A percentile compares a stretch with the other conserved stretches of the same genome.
Conservation (phyloP, 2,329 filamentous ascomycete genomes). For the Plectosphaerella cucumerina region DNA sequence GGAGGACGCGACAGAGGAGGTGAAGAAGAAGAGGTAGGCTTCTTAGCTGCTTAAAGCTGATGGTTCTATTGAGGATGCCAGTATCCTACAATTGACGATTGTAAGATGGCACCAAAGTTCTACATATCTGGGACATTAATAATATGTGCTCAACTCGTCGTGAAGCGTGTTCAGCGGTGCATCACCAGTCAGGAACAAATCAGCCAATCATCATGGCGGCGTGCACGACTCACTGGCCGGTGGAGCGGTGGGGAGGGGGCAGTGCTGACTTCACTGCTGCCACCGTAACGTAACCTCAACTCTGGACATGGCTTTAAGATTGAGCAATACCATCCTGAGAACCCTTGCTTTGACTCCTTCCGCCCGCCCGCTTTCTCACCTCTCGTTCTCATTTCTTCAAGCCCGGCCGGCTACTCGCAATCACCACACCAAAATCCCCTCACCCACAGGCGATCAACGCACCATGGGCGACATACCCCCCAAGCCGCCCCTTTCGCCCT, state of each 20-base stretch:
- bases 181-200: too few relatives aligned
- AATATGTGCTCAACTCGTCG: too few relatives aligned
- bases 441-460: not conserved
- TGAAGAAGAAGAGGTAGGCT: not conserved
- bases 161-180: too few relatives aligned
- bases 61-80: too few relatives aligned
- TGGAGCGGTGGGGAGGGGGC: too few relatives aligned
- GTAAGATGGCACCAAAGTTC: too few relatives aligned
- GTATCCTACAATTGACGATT: too few relatives aligned
- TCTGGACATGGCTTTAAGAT: not conserved
- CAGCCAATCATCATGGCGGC: too few relatives aligned
- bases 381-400: not conserved
- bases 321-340: not conserved
- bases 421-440: not conserved
- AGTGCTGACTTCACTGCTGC: not conserved
- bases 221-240: too few relatives aligned
- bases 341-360: not conserved
- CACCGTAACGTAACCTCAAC: too few relatives aligned
- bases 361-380: too few relatives aligned
- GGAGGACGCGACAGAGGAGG: not conserved
- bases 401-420: not conserved
- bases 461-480: conserved; percentile 34
- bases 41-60: not conserved
- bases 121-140: too few relatives aligned
- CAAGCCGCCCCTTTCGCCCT: conserved; percentile 53